These are phyloP conservation scores for Haematococcus sp. DNA, from an alignment of 139 green algal species.

Conservation along the genomic window DNA sequence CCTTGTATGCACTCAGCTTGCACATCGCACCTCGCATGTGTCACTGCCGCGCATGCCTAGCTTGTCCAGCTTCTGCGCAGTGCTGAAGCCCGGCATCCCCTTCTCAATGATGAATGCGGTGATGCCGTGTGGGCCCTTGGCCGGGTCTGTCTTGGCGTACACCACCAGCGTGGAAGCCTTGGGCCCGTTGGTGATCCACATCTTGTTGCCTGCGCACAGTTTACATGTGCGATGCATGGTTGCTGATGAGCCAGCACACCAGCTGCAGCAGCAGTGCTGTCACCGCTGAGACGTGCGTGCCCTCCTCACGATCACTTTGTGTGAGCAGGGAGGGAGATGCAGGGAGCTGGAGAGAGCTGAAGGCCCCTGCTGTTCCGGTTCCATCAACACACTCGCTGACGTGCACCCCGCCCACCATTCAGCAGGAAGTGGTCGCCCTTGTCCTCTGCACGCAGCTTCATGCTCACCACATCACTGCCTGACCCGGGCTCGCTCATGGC, in stretches of 20 bases:
- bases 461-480: constrained; percentile 87
- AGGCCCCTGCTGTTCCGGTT: too few species aligned
- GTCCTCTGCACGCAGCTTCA: constrained; percentile 64
- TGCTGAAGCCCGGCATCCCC: constrained; percentile 82
- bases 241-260: too few species aligned
- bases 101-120: constrained; percentile 94
- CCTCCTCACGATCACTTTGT: too few species aligned
- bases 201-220: constrained; percentile 66
- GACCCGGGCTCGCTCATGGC: constrained; percentile 84
- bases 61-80: constrained; percentile 96
- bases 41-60: constrained; percentile 91
- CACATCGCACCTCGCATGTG: constrained; percentile 81
- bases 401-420: constrained; percentile 78
- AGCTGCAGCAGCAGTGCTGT: too few species aligned
- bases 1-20: too few species aligned
- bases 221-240: too few species aligned
- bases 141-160: constrained; percentile 84
- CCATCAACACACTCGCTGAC: too few species aligned
- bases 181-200: constrained; percentile 95
- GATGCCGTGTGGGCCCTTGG: constrained; percentile 76
- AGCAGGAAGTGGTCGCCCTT: constrained; percentile 69
- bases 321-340: too few species aligned
- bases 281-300: too few species aligned
- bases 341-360: too few species aligned
- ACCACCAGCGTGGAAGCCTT: constrained; percentile 80